Base-by-base conservation (phyloP, 306 rosid species). In the Dalbergia oliveri region DNA sequence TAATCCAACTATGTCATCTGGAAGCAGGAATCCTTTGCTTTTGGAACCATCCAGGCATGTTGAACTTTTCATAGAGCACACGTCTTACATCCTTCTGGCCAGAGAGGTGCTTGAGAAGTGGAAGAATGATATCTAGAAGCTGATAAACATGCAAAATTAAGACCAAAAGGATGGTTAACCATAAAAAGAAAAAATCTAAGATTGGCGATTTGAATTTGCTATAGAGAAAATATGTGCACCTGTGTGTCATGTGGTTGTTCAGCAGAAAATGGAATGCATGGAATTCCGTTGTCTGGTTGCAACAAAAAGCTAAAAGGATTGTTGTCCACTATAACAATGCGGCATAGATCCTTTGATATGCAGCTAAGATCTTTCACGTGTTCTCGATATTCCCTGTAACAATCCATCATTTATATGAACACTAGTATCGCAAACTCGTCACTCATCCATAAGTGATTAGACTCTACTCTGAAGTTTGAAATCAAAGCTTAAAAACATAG, bases 41-140 rank as follows among this genome's bases (percentile, higher is more conserved):
- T 75, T 84, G 95, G 86, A 93, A 91, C 97, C 99, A 94, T 67
- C 93, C 97, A 15, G 97, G 82, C 97, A 94, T 94, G 83, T 86
- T 94, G 76, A 88, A 94, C 82, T 71, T 90, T 45, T 91, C 91
- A 65, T 84, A 78, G 33, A 93, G 99, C 73, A 86, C 58, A 51
- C 92, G 90, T 65, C 95, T 85, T 56, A 93, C 97, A 63, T 94
- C 97, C 49, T 87, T 86, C 86, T 84, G 87, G 74, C 66, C 65
- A 16, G 97, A 84, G 41, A 94, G 97, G 51, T 82, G 83, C 88
- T 83, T 88, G 72, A 94, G 94, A 84, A 91, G 91, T 5, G 99
- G 99, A 84, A 93, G 99, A 82, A 94, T 85, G 76, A 91, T 94
- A 65, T 93, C 97, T 72, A 91, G 83, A 78, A 94, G 97, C 97